A percentile compares a stretch with the other conserved stretches of the same genome.
Evolutionary conservation across 257 asterid species (phyloP).

Genomic region (Solanum megistacrolobum): DNA sequence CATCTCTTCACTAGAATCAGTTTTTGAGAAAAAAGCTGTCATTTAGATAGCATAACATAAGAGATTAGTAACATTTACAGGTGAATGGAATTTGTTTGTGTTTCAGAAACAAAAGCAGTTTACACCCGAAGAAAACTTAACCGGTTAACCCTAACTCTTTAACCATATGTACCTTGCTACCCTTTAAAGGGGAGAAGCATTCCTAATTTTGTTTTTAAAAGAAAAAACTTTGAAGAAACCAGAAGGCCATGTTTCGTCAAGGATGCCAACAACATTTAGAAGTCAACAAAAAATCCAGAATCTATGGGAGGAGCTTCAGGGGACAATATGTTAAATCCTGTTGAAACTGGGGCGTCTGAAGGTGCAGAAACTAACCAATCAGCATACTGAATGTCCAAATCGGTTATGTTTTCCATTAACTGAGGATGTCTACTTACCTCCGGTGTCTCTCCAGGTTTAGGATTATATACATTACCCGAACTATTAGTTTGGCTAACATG

Average conservation of each 20-base stretch:
- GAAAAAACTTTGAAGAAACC: background rate
- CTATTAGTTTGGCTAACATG: slow-evolving; percentile 12
- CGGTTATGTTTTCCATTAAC: slow-evolving; percentile 13
- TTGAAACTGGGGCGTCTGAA: background rate
- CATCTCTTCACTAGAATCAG: background rate
- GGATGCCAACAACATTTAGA: background rate
- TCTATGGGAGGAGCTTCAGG: slow-evolving; percentile 31
- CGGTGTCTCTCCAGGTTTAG: slow-evolving; percentile 1
- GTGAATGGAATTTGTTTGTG: background rate
- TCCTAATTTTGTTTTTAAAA: background rate
- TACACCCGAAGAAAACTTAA: background rate
- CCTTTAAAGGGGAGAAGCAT: background rate
- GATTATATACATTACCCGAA: slow-evolving; percentile 8
- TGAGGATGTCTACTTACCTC: slow-evolving; percentile 10
- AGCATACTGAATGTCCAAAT: slow-evolving; percentile 19
- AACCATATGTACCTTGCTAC: background rate
- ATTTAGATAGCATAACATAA: background rate
- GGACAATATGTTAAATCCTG: slow-evolving; percentile 23
- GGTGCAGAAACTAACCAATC: slow-evolving; percentile 31
- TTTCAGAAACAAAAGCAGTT: background rate
- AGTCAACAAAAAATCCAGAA: slow-evolving; percentile 28
- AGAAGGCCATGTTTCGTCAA: background rate
- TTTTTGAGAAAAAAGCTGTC: background rate
- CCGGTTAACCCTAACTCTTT: background rate
- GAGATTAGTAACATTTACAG: background rate